phyloP scores from a whole-genome alignment of 805 yeast species.

The Limtongozyma cylindracea region DNA sequence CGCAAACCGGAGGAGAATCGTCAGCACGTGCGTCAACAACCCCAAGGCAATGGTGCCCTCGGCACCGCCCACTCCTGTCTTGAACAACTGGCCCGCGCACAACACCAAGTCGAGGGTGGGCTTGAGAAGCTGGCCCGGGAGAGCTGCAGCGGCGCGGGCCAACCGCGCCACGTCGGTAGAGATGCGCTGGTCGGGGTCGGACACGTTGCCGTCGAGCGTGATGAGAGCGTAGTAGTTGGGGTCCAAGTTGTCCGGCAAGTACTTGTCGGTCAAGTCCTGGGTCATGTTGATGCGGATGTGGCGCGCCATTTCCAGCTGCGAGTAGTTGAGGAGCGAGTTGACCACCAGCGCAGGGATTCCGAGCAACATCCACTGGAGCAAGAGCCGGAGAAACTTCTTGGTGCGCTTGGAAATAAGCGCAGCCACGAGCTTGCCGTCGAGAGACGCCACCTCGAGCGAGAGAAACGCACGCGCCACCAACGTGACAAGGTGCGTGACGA shows the following conservation, averaged over 20 bases:
- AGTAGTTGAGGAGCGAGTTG: slow-evolving; percentile 41
- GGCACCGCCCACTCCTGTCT: slow-evolving; percentile 39
- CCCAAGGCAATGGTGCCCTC: slow-evolving; percentile 67
- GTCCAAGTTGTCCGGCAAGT: slow-evolving; percentile 41
- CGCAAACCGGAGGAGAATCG: slow-evolving; percentile 41
- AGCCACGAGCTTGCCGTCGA: slow-evolving; percentile 73
- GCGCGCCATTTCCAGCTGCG: slow-evolving; percentile 29
- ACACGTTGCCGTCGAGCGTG: slow-evolving; percentile 26
- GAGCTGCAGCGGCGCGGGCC: slow-evolving; percentile 39
- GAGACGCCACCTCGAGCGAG: slow-evolving; percentile 59
- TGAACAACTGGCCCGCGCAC: slow-evolving; percentile 56
- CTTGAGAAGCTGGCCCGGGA: slow-evolving; percentile 66
- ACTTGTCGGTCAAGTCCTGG: slow-evolving; percentile 33
- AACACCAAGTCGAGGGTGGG: slow-evolving; percentile 60
- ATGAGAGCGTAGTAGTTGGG: slow-evolving; percentile 55
- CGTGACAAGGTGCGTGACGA: slow-evolving; percentile 27
- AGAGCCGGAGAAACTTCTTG: slow-evolving; percentile 29
- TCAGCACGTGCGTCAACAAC: slow-evolving; percentile 56
- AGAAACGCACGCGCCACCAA: slow-evolving; percentile 45
- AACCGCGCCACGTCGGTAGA: slow-evolving; percentile 61
- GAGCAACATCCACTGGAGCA: slow-evolving; percentile 56
- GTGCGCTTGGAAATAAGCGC: slow-evolving; percentile 52
- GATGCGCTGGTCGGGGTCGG: slow-evolving; percentile 64
- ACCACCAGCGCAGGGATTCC: slow-evolving; percentile 74
- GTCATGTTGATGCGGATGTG: slow-evolving; percentile 42